Evolutionary conservation across 139 green algal genomes (phyloP).

Genomic region (Zygnema circumcarinatum): DNA sequence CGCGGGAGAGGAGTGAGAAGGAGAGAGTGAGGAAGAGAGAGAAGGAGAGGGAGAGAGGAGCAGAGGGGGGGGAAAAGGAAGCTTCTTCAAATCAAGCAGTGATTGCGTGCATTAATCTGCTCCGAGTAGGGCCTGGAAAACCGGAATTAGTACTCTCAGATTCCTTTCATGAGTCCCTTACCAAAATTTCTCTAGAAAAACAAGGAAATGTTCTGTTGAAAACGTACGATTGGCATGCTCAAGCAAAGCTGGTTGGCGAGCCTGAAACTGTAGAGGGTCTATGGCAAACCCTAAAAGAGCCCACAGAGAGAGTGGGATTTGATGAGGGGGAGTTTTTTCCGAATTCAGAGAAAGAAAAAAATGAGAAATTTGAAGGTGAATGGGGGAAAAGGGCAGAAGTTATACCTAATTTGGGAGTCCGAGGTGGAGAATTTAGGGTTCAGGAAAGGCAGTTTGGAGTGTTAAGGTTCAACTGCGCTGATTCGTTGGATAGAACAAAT

Average conservation of each 20-base stretch:
- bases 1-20: not conserved
- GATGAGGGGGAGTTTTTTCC: constrained; percentile 37
- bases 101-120: constrained; percentile 91
- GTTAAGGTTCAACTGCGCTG: constrained; percentile 96
- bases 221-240: constrained; percentile 97
- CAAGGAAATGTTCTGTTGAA: constrained; percentile 61
- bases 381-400: constrained; percentile 14
- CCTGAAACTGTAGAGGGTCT: constrained; percentile 86
- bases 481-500: constrained; percentile 97
- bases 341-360: not conserved
- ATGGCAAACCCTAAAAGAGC: constrained; percentile 77
- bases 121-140: constrained; percentile 78
- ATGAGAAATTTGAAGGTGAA: constrained; percentile 52
- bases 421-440: constrained; percentile 27
- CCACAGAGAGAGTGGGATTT: constrained; percentile 51
- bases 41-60: not conserved
- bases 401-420: constrained; percentile 4
- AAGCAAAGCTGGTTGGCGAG: constrained; percentile 85
- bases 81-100: not conserved
- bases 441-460: constrained; percentile 70
- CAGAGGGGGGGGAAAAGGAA: not conserved
- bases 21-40: not conserved
- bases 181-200: not conserved
- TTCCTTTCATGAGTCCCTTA: constrained; percentile 67
- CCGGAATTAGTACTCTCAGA: constrained; percentile 77